These are phyloP conservation scores for Sugiyamaella americana DNA, from an alignment of 805 yeast genomes.

Conservation along the genomic window DNA sequence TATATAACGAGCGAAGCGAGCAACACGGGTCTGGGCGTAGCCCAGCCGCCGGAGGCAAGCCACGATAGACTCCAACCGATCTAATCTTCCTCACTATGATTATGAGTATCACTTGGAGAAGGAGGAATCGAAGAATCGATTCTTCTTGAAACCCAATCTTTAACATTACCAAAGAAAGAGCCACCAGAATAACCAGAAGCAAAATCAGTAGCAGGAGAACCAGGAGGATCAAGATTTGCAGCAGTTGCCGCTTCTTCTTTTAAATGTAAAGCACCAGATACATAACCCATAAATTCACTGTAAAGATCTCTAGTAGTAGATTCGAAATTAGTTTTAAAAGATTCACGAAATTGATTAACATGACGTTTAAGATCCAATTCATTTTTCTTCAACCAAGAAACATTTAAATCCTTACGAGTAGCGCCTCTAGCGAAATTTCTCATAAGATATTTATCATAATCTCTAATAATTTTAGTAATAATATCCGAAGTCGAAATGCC, in stretches of 20 bases:
- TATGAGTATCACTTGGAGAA: slow-evolving; percentile 6
- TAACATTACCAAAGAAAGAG: slow-evolving; percentile 28
- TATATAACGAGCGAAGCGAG: too few relatives aligned
- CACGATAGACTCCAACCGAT: too few relatives aligned
- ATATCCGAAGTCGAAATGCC: slow-evolving; percentile 95
- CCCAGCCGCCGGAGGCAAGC: too few relatives aligned
- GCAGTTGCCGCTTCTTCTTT: not conserved
- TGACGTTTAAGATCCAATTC: slow-evolving; percentile 92
- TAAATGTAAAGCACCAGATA: slow-evolving; percentile 22
- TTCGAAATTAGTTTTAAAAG: slow-evolving; percentile 64
- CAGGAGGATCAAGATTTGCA: slow-evolving; percentile 17
- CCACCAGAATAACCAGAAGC: slow-evolving; percentile 55
- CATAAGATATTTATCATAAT: slow-evolving; percentile 94
- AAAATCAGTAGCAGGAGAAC: slow-evolving; percentile 58
- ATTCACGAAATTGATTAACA: slow-evolving; percentile 77
- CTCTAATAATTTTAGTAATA: slow-evolving; percentile 89
- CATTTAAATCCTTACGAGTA: slow-evolving; percentile 90
- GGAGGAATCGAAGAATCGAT: slow-evolving; percentile 21
- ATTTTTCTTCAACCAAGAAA: slow-evolving; percentile 95
- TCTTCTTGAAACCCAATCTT: slow-evolving; percentile 30
- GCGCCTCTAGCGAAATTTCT: slow-evolving; percentile 98
- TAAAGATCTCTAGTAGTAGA: slow-evolving; percentile 76
- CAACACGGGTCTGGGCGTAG: too few relatives aligned
- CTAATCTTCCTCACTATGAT: not conserved
- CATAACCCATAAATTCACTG: slow-evolving; percentile 52